phyloP scores from a whole-genome alignment of 2,329 filamentous ascomycete species.

The Pochonia chlamydosporia region DNA sequence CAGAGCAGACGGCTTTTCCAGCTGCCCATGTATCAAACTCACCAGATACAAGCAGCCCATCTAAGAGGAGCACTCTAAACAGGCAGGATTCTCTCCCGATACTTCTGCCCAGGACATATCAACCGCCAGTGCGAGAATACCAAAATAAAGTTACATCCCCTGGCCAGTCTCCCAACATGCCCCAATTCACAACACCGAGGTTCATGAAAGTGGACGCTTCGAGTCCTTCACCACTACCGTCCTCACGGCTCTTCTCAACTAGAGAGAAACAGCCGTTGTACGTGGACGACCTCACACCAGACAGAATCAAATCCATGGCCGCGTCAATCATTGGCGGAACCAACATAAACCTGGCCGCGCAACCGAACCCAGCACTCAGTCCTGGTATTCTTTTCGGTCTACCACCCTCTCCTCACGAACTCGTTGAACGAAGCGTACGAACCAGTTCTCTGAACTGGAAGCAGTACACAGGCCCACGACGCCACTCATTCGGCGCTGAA shows the following conservation, averaged over 20 bases:
- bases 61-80: too few species aligned
- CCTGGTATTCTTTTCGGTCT: background rate
- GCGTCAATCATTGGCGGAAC: background rate
- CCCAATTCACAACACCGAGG: too few species aligned
- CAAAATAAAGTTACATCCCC: background rate
- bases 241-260: background rate
- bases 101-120: background rate
- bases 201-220: too few species aligned
- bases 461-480: background rate
- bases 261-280: background rate
- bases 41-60: background rate
- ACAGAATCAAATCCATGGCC: constrained; percentile 1
- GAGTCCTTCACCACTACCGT: too few species aligned
- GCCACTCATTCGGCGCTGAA: background rate
- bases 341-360: background rate
- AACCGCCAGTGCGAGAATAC: background rate
- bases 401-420: background rate
- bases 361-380: background rate
- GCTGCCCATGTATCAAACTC: background rate
- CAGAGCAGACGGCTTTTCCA: background rate
- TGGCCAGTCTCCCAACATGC: background rate
- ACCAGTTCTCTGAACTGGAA: background rate
- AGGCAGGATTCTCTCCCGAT: background rate
- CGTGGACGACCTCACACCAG: background rate
- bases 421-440: background rate